These are phyloP conservation scores for Fusarium succisae DNA, from an alignment of 2,329 filamentous ascomycete species.

Conservation along the genomic window DNA sequence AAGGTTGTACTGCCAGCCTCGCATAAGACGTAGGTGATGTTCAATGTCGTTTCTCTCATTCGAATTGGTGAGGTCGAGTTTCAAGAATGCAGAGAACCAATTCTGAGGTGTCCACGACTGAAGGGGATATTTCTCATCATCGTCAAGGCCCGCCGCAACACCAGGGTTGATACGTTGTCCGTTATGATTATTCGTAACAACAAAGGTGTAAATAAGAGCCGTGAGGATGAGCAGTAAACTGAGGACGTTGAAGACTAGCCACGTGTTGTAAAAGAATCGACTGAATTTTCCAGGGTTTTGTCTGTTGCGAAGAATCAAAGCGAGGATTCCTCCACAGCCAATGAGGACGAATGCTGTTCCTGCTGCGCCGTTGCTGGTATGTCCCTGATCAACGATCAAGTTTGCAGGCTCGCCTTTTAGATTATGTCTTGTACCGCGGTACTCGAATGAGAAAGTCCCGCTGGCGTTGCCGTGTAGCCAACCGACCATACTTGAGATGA, in stretches of 20 bases:
- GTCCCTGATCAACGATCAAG: slow-evolving; percentile 41
- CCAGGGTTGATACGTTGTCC: slow-evolving; percentile 33
- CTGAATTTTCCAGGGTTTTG: slow-evolving; percentile 19
- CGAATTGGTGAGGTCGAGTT: slow-evolving; percentile 32
- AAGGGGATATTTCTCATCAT: slow-evolving; percentile 27
- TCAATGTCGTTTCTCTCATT: slow-evolving; percentile 31
- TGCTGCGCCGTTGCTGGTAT: slow-evolving; percentile 43
- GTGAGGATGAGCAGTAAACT: slow-evolving; percentile 34
- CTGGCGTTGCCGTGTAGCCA: slow-evolving; percentile 41
- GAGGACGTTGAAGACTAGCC: slow-evolving; percentile 39
- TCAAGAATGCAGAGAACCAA: slow-evolving; percentile 41
- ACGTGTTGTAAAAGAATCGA: slow-evolving; percentile 27
- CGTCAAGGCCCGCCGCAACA: slow-evolving; percentile 18
- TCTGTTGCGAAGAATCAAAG: slow-evolving; percentile 33
- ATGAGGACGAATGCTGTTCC: slow-evolving; percentile 43
- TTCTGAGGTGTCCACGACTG: slow-evolving; percentile 43
- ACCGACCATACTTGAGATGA: slow-evolving; percentile 42
- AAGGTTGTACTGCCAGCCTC: slow-evolving; percentile 44
- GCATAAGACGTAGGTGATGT: slow-evolving; percentile 38
- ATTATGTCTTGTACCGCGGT: slow-evolving; percentile 6
- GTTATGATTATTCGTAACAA: slow-evolving; percentile 41
- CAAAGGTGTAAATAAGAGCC: slow-evolving; percentile 42
- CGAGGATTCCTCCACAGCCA: slow-evolving; percentile 39
- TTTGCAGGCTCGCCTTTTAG: slow-evolving; percentile 39
- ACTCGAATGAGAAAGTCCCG: slow-evolving; percentile 34